These are phyloP conservation scores for Exserohilum rostratum DNA, from an alignment of 2,329 filamentous ascomycete genomes.

Conservation along the genomic window DNA sequence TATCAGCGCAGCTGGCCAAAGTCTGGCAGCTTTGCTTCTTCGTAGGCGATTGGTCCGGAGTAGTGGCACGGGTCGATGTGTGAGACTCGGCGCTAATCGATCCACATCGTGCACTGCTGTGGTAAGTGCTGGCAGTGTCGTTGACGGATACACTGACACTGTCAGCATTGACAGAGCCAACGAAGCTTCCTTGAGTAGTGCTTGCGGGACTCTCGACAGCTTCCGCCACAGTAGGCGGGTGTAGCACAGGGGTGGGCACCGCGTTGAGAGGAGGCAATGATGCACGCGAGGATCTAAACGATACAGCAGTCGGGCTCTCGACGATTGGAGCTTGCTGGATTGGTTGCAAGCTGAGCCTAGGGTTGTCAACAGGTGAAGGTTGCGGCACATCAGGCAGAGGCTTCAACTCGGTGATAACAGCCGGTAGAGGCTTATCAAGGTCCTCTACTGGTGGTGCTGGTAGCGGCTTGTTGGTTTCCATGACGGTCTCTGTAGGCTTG, in stretches of 20 bases:
- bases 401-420: conserved; percentile 64
- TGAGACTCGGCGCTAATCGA: conserved; percentile 80
- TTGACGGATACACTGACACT: conserved; percentile 77
- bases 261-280: conserved; percentile 49
- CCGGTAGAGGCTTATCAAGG: conserved; percentile 49
- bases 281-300: conserved; percentile 58
- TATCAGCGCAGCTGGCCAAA: conserved; percentile 65
- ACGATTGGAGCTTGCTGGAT: conserved; percentile 28
- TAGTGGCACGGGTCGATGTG: conserved; percentile 85
- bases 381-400: conserved; percentile 69
- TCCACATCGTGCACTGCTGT: conserved; percentile 75
- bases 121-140: conserved; percentile 78
- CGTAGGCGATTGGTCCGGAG: conserved; percentile 69
- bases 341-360: conserved; percentile 32
- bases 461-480: conserved; percentile 47
- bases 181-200: conserved; percentile 36
- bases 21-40: conserved; percentile 66
- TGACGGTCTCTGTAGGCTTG: conserved; percentile 18
- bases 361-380: conserved; percentile 44
- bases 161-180: conserved; percentile 51
- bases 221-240: conserved; percentile 34
- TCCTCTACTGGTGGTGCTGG: conserved; percentile 47
- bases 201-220: conserved; percentile 46
- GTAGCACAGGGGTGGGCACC: conserved; percentile 35
- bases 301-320: conserved; percentile 42